Base-by-base conservation (phyloP, 2,329 filamentous ascomycete genomes). In the Blastomyces emzantsi region DNA sequence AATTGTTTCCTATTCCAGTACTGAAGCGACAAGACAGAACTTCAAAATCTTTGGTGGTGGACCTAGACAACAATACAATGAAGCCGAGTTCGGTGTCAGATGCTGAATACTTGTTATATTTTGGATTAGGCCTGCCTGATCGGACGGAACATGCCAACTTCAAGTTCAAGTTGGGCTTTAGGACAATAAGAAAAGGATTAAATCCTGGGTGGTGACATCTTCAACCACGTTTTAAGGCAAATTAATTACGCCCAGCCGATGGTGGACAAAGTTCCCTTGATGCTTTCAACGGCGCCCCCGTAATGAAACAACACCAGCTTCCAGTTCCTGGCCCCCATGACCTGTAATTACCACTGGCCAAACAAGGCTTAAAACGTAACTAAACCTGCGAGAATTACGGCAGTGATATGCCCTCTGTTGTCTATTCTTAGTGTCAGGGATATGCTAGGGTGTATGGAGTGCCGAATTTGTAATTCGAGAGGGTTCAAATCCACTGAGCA, bases 1-100 rank as follows among this genome's bases (percentile, higher is more conserved):
- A 22, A 62, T 47, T 49, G 41, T 49, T 62, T 62, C 61, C 61
- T 62, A 47, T 62, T 51, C 39, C 6, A 43, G 61, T 7, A 47
- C 30, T 45, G n/a, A 60, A 60, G 36, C 11, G 8, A 60, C 28
- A 57, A 28, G 47, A 19, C 52, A 45, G n/a, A 41, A 52, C 19
- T 22, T 39, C n/a, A 11, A 22, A 22, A 6, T 51, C n/a, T 25
- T 25, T 22, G 47, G 1, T 51, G 47, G 47, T 25, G 22, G 47
- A 3, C 47, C n/a, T 25, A 25, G n/a, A 5, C 11, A 51, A 28
- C 22, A 51, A 51, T 51, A 28, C n/a, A 51, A 51, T 51, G 47
- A 51, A 51, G 22, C n/a, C 47, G 47, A 51, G 22, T 28, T 51
- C 47, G 9, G 47, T 25, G 47, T 51, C 6, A 2, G 28, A 28